Evolutionary conservation across 208 protist species (phyloP), one percentile per base, ranked within the genome.

Genomic region (Novymonas esmeraldas): DNA sequence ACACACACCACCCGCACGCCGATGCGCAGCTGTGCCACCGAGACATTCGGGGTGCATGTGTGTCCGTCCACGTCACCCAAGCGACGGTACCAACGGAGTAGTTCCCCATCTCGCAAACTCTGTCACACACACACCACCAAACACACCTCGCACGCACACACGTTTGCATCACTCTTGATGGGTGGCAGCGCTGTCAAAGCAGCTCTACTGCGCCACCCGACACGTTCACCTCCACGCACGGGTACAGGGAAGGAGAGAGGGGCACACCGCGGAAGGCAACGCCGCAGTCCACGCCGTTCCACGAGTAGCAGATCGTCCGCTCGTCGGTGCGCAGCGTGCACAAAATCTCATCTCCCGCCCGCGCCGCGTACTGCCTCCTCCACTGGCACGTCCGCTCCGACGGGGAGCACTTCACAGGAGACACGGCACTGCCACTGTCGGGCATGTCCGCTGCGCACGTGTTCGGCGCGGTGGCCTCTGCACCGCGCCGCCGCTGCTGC

Each of bases 181-280:
- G 6, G 45, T 13, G 0, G 20, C 10, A 10, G 26, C 49, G 31
- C 28, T 29, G 10, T 77, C 50, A 84, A 6, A 90, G 58, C 55
- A 90, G 66, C 50, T 85, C 80, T 28, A 90, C 48, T 2, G 63
- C 57, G 42, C 65, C 65, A 42, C 84, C 84, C 20, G 67, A 50
- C 2, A 49, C 52, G 48, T 90, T 82, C 26, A 90, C 34, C 64
- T 90, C 84, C 29, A 90, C 73, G 2, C 77, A 79, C 1, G 84
- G 84, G 60, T 85, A 86, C 22, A 90, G 74, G 0, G 84, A 75
- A 16, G 63, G 59, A 6, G 56, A 46, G 3, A 84, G 49, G 44
- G 44, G 48, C 20, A 86, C 72, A 10, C 49, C 48, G 4, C 31
- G 56, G 58, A 90, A 82, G 44, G 78, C 84, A 0, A 84, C 68